Evolutionary conservation across 371 early-diverging fungal genomes (phyloP).

Genomic region (Apophysomyces elegans): DNA sequence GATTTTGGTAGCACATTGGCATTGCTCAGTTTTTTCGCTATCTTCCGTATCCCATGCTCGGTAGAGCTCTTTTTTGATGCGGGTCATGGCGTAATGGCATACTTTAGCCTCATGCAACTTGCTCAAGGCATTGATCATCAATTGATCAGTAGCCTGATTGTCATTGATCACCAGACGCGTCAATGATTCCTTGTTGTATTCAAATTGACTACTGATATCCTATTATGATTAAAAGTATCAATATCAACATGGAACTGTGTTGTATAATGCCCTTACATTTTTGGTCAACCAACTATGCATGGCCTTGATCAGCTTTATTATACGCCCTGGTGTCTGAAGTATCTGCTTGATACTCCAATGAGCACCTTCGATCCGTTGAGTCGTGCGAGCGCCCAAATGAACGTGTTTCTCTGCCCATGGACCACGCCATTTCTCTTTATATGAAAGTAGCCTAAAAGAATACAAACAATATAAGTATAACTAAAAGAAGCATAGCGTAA

Average conservation of each 20-base stretch:
- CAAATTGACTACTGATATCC: neutral
- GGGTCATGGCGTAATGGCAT: too few relatives aligned
- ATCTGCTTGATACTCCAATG: conserved; percentile 6
- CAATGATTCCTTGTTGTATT: neutral
- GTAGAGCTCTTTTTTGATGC: too few relatives aligned
- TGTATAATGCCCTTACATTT: conserved; percentile 7
- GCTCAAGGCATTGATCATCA: too few relatives aligned
- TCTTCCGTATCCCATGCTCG: too few relatives aligned
- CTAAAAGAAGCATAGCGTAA: neutral
- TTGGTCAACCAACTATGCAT: neutral
- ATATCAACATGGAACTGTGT: neutral
- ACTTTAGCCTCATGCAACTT: too few relatives aligned
- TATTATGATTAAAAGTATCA: neutral
- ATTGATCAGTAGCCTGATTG: too few relatives aligned
- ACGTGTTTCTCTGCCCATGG: conserved; percentile 5
- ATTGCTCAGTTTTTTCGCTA: too few relatives aligned
- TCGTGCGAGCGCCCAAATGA: conserved; percentile 9
- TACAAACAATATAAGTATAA: neutral
- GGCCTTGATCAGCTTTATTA: conserved; percentile 2
- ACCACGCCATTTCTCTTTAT: conserved; percentile 13
- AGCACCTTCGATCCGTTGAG: conserved; percentile 14
- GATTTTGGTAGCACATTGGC: too few relatives aligned
- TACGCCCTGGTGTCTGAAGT: neutral
- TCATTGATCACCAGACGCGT: neutral
- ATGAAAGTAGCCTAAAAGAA: conserved; percentile 1